Evolutionary conservation across 2,329 filamentous ascomycete genomes (phyloP).

Genomic region (Xylariaceae sp.): DNA sequence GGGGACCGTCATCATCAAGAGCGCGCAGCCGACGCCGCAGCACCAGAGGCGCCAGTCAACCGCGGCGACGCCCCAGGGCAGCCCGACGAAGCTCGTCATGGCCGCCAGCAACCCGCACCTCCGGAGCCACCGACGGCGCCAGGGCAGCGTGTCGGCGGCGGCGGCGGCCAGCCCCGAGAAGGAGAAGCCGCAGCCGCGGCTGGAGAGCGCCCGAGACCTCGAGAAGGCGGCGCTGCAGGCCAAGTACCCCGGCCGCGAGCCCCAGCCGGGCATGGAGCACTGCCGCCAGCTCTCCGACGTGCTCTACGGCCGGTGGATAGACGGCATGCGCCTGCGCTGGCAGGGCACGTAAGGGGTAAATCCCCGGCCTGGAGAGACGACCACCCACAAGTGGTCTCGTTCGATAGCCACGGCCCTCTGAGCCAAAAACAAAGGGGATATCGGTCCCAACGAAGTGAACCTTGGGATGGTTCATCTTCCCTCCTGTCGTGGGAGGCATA

Average conservation of each 20-base stretch:
- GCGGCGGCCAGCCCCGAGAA: slow-evolving; percentile 20
- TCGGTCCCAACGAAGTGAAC: no score
- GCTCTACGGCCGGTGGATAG: slow-evolving; percentile 83
- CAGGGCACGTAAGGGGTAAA: slow-evolving; percentile 27
- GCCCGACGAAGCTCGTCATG: slow-evolving; percentile 61
- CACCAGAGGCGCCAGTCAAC: not conserved
- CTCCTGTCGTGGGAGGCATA: no score
- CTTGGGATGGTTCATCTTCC: no score
- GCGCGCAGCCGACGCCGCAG: slow-evolving; percentile 17
- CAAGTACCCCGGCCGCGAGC: slow-evolving; percentile 47
- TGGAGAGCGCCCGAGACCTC: slow-evolving; percentile 25
- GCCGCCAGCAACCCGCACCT: slow-evolving; percentile 80
- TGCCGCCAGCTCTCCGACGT: slow-evolving; percentile 83
- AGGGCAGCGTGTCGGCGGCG: slow-evolving; percentile 32
- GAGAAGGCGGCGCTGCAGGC: slow-evolving; percentile 42
- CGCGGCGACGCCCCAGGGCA: slow-evolving; percentile 14
- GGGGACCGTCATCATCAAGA: slow-evolving; percentile 53
- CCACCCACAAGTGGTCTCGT: no score
- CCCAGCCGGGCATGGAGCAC: slow-evolving; percentile 77
- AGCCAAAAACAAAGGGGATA: no score
- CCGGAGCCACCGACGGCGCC: slow-evolving; percentile 65
- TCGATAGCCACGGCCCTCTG: no score
- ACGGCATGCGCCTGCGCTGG: slow-evolving; percentile 71
- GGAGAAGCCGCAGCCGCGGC: slow-evolving; percentile 30
- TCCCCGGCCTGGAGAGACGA: no score